phyloP scores from a whole-genome alignment of 345 rosid species.

The Syzygium aromaticum region DNA sequence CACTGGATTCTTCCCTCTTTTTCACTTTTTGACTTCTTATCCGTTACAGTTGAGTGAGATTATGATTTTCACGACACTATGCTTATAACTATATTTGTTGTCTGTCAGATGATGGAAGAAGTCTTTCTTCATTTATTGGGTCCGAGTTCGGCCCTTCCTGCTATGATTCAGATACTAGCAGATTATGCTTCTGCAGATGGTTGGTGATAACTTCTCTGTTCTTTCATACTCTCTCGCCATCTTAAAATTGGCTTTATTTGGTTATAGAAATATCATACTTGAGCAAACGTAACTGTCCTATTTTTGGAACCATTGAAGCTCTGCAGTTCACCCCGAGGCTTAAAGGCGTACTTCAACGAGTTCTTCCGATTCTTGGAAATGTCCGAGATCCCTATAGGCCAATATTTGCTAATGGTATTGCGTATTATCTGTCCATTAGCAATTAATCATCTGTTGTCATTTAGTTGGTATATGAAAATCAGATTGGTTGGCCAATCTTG shows the following conservation, averaged over 20 bases:
- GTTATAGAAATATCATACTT: not conserved
- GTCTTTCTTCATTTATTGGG: slow-evolving; percentile 74
- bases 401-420: slow-evolving; percentile 87
- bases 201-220: slow-evolving; percentile 25
- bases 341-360: slow-evolving; percentile 82
- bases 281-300: slow-evolving; percentile 12
- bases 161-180: slow-evolving; percentile 94
- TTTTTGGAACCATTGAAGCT: slow-evolving; percentile 53
- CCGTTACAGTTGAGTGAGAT: not conserved
- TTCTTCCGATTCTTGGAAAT: slow-evolving; percentile 85
- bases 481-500: not conserved
- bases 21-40: not conserved
- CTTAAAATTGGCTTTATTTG: not conserved
- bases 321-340: slow-evolving; percentile 88
- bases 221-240: not conserved
- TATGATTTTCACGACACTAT: not conserved
- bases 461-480: not conserved
- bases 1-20: not conserved
- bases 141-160: slow-evolving; percentile 68
- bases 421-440: not conserved
- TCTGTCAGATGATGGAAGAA: slow-evolving; percentile 89
- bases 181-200: slow-evolving; percentile 97
- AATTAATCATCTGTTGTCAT: not conserved
- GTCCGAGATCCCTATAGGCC: slow-evolving; percentile 81
- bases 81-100: not conserved